phyloP scores from a whole-genome alignment of 2,329 filamentous ascomycete genomes.

The Calonectria henricotiae region DNA sequence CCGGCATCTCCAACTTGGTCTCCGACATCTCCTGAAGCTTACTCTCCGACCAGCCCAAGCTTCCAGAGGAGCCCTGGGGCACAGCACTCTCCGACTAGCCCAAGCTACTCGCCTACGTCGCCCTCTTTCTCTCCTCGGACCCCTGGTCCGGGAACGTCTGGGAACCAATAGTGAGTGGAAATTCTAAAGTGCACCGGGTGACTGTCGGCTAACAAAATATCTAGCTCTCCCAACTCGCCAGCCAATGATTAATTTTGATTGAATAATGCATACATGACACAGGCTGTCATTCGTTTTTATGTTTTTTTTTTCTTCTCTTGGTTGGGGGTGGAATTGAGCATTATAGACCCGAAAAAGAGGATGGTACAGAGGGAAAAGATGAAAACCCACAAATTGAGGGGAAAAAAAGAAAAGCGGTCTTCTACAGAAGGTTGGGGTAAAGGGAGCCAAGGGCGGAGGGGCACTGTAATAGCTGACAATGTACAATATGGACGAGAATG shows the following conservation, averaged over 20 bases:
- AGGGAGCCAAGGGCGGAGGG: conserved; percentile 28
- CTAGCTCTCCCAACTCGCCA: conserved; percentile 64
- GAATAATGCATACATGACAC: conserved; percentile 57
- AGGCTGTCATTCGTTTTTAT: conserved; percentile 51
- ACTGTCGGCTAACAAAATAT: conserved; percentile 49
- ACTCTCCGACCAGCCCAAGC: conserved; percentile 76
- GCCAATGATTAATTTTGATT: conserved; percentile 60
- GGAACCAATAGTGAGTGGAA: conserved; percentile 61
- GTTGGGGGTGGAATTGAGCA: conserved; percentile 45
- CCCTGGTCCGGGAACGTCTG: conserved; percentile 62
- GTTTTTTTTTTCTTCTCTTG: conserved; percentile 47
- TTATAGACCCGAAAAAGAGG: conserved; percentile 53
- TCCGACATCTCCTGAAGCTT: conserved; percentile 78
- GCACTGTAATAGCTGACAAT: conserved; percentile 52
- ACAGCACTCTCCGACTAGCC: conserved; percentile 76
- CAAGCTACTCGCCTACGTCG: conserved; percentile 79
- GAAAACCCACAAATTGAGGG: conserved; percentile 39
- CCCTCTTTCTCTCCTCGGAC: conserved; percentile 66
- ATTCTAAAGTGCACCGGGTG: too few relatives aligned
- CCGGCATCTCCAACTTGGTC: conserved; percentile 85
- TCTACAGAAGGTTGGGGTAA: conserved; percentile 29
- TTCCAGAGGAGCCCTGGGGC: conserved; percentile 72
- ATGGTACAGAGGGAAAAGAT: conserved; percentile 42
- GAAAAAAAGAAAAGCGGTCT: conserved; percentile 34
- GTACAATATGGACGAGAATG: conserved; percentile 49